Evolutionary conservation across 768 basidiomycete species (phyloP), one percentile per base, ranked within the genome.

Genomic region (Vararia minispora): DNA sequence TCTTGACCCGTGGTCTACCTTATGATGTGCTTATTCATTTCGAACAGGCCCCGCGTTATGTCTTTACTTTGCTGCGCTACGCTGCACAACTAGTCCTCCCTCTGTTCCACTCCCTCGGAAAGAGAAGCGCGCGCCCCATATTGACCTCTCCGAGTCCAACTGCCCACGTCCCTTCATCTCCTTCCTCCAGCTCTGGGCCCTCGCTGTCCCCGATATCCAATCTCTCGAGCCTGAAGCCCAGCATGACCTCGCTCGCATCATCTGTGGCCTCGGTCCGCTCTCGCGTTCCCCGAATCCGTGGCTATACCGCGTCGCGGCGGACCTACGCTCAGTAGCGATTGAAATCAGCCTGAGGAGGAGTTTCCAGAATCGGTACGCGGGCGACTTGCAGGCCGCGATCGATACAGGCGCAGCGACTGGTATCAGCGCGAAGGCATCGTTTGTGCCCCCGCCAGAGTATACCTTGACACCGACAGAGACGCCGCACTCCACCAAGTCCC

Each of bases 291-390:
- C 57, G 4, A 55, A 68, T 18, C 56, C 60, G 2, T 50, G 58
- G 0, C 52, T 87, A 8, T 59, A 65, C 3, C 75, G 79, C 0
- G 74, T 88, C 32, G 73, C 88, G 1, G 82, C 83, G 1, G 84
- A 89, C 54, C 58, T 91, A n/a, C 71, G 85, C 13, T 80, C 82
- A 0, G 80, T 91, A 0, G 82, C 85, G 0, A 86, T 91, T 33
- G 88, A 90, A 51, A 88, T 91, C 45, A 80, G 81, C 40, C 85
- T 87, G 57, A 59, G 88, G 4, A 63, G 88, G 16, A 78, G 81
- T 0, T 91, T 91, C 58, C 88, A 91, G 55, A 76, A 85, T 45
- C 64, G 82, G 7, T 90, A 82, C 50, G 76, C 74, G 0, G 49
- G 58, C 1, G 88, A 85, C 54, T 57, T 91, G 2, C 85, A 90